Evolutionary conservation across 108 stramenopile species (phyloP), one percentile per base, ranked within the genome.

Genomic region (Craspedostauros australis): DNA sequence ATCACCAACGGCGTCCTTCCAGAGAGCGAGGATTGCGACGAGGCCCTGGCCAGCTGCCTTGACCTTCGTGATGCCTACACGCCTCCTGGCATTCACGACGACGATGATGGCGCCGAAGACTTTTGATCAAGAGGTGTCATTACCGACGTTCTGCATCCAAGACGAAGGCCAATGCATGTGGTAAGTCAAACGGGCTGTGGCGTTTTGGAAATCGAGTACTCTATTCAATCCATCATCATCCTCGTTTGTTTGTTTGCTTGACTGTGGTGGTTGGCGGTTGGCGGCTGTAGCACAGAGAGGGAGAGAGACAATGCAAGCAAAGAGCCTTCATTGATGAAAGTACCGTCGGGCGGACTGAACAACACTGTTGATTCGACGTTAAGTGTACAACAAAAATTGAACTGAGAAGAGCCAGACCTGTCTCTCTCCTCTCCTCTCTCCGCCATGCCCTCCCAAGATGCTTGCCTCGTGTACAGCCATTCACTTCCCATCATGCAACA

Each of bases 1-100:
- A 62, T 72, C 14, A 62, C 72, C 65, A 67, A 68, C 39, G 88
- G 84, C 8, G 47, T 80, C 0, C 34, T 79, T 7, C 88, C 88
- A 39, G 88, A 86, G 42, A 46, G 46, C 8, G 88, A 90, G 58
- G 84, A 90, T 65, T 82, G 76, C 46, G 74, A 79, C 19, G 82
- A 86, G 16, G 79, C 84, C 20, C 28, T 82, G 44, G 79, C 81
- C 51, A 50, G 55, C 25, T 79, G 79, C 39, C 63, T 62, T 7
- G 66, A 84, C 21, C 49, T 86, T 36, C 68, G 73, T 1, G 88
- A 86, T 73, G 54, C 68, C 0, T 90, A 90, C 50, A 68, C 68
- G 25, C 87, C 80, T 41, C 87, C 83, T 0, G 77, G 80, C 31
- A 56, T 80, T 38, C 60, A 60, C 3, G 33, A 26, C 3, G 70